These are phyloP conservation scores for Cyberlindnera japonica DNA, from an alignment of 805 yeast genomes.

Conservation along the genomic window DNA sequence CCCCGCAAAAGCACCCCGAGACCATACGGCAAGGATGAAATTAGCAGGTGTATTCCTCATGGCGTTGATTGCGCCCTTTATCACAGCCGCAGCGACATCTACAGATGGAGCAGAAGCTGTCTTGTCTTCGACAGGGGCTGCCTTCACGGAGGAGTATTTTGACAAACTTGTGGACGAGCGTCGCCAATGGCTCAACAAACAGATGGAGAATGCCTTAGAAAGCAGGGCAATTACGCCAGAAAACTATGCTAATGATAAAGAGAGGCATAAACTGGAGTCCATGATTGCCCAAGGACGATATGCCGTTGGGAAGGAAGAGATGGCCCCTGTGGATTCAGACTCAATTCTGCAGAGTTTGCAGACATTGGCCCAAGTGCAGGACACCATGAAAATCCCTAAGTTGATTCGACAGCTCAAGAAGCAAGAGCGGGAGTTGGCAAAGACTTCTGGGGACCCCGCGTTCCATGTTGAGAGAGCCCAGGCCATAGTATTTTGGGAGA, in stretches of 20 bases:
- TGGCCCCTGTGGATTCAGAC: conserved; percentile 3
- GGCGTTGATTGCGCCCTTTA: neutral
- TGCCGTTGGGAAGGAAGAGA: conserved; percentile 3
- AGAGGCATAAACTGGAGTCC: conserved; percentile 8
- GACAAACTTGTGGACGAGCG: conserved; percentile 2
- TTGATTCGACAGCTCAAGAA: neutral
- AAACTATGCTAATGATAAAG: conserved; percentile 3
- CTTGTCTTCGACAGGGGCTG: too few species aligned
- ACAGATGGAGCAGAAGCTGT: neutral
- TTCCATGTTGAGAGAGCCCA: conserved; percentile 8
- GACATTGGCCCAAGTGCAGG: conserved; percentile 1
- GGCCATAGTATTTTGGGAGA: conserved; percentile 10
- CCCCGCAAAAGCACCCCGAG: too few species aligned
- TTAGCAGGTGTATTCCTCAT: neutral
- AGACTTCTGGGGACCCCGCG: conserved; percentile 1
- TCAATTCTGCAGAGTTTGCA: conserved; percentile 5
- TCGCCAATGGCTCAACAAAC: conserved; percentile 6
- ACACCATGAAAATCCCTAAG: neutral
- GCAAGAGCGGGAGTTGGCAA: conserved; percentile 9
- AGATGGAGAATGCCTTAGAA: conserved; percentile 9
- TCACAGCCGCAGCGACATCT: neutral
- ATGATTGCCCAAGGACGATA: conserved; percentile 11
- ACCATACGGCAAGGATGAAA: too few species aligned
- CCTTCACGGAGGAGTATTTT: conserved; percentile 6
- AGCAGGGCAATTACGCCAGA: conserved; percentile 4